phyloP scores from a whole-genome alignment of 805 yeast species.

The Yarrowia divulgata region DNA sequence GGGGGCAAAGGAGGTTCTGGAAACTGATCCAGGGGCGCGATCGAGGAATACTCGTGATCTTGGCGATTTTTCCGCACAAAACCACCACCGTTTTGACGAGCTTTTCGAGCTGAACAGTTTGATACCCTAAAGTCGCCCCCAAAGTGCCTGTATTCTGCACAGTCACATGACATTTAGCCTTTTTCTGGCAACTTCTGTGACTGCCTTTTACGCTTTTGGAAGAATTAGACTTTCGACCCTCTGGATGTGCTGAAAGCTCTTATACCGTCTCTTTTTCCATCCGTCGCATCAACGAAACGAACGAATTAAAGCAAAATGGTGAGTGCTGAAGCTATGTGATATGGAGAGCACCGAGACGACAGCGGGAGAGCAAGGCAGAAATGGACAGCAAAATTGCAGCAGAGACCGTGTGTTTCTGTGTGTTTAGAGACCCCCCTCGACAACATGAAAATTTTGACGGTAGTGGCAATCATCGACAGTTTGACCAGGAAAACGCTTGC shows the following conservation, averaged over 20 bases:
- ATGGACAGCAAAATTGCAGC: not conserved
- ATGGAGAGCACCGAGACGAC: not conserved
- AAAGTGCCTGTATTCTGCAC: not conserved
- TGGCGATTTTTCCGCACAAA: not conserved
- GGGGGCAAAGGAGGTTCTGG: constrained; percentile 10
- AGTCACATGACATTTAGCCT: constrained; percentile 21
- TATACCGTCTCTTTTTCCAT: constrained; percentile 37
- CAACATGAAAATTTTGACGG: constrained; percentile 27
- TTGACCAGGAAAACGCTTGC: not conserved
- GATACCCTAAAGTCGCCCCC: constrained; percentile 17
- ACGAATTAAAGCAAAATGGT: constrained; percentile 39
- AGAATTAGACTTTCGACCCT: not conserved
- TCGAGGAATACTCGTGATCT: not conserved
- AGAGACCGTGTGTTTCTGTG: too few relatives aligned
- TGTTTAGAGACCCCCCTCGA: too few relatives aligned
- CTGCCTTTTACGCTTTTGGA: constrained; percentile 28
- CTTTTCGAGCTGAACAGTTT: not conserved
- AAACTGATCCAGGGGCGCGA: not conserved
- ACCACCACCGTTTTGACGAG: not conserved
- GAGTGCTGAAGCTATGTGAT: constrained; percentile 25
- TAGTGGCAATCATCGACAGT: not conserved
- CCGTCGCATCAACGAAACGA: constrained; percentile 39
- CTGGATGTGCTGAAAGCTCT: constrained; percentile 36
- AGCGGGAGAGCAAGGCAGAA: not conserved
- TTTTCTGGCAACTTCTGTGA: constrained; percentile 26